Base-by-base conservation (phyloP, 169 alveolate species). In the Theileria annulata region DNA sequence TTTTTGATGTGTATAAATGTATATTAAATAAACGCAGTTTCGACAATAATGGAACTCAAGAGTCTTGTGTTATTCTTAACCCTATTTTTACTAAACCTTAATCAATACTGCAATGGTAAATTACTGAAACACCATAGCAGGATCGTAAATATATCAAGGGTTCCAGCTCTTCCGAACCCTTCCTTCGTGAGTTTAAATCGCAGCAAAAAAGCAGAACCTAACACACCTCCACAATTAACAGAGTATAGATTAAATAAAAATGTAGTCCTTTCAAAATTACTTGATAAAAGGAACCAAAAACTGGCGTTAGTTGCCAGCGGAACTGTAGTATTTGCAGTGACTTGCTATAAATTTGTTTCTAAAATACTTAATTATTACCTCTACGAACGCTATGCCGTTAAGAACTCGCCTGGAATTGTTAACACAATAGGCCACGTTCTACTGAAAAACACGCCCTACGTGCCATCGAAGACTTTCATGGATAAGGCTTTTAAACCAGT, bases 341-440 rank as follows among this genome's bases (percentile, higher is more conserved):
- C 71, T 0, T 58, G 85, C 76, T 64, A 64, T 47, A 79, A 68
- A 31, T 75, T 72, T 42, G 85, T 82, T 5, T 48, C 59, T 17
- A 28, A 72, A 21, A 19, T 82, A 31, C 21, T 82, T 37, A 28
- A 75, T 51, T 56, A 75, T 33, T 62, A 75, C 48, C 82, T 82
- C 28, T 82, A 82, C 66, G 87, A 51, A n/a, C 30, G 68, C 35
- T 84, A 77, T 17, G 54, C 71, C 21, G 56, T 70, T 0, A 33
- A 15, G n/a, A 71, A 78, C 17, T 80, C 83, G 1, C 90, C 90
- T 5, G 88, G 88, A 0, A 74, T 84, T 27, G 81, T 87, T 13
- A 71, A 77, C 12, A 69, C 62, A 0, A 25, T 84, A 33, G 90
- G 90, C 17, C 90, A 84, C 58, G 90, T 84, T 17, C 79, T 84